Evolutionary conservation across 805 yeast species (phyloP).

Genomic region (Saturnispora halmiae): DNA sequence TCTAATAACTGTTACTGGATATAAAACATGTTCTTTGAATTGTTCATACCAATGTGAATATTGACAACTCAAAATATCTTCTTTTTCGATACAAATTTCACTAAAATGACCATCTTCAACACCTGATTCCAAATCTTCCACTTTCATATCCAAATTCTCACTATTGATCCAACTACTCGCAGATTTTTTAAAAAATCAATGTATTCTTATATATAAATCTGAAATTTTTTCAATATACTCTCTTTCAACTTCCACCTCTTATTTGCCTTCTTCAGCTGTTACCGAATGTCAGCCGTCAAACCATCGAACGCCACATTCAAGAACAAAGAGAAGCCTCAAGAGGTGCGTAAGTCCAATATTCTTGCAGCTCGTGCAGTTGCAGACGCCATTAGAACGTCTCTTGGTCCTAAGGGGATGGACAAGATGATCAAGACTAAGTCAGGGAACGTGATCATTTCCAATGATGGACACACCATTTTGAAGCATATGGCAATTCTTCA

Average conservation of each 20-base stretch:
- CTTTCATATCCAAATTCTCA: not conserved
- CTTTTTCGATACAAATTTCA: slow-evolving; percentile 24
- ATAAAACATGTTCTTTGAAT: slow-evolving; percentile 37
- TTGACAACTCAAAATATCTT: slow-evolving; percentile 42
- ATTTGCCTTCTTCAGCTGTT: not conserved
- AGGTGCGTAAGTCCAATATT: slow-evolving; percentile 81
- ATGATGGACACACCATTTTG: slow-evolving; percentile 96
- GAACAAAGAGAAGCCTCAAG: slow-evolving; percentile 91
- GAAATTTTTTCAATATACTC: not conserved
- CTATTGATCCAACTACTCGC: no score
- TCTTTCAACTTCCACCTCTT: not conserved
- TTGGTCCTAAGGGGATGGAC: slow-evolving; percentile 99
- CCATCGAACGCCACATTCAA: slow-evolving; percentile 70
- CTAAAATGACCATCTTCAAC: slow-evolving; percentile 16
- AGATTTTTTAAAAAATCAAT: no score
- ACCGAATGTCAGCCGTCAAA: slow-evolving; percentile 11
- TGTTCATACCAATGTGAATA: slow-evolving; percentile 52
- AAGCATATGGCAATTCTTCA: slow-evolving; percentile 97
- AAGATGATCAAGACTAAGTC: slow-evolving; percentile 93
- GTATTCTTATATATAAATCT: no score
- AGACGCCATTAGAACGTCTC: slow-evolving; percentile 87
- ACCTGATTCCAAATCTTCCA: not conserved
- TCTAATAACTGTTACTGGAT: slow-evolving; percentile 43
- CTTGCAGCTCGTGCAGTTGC: slow-evolving; percentile 92
- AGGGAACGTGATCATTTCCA: slow-evolving; percentile 90